Evolutionary conservation across 805 yeast species (phyloP).

Genomic region (Candida saitoana): DNA sequence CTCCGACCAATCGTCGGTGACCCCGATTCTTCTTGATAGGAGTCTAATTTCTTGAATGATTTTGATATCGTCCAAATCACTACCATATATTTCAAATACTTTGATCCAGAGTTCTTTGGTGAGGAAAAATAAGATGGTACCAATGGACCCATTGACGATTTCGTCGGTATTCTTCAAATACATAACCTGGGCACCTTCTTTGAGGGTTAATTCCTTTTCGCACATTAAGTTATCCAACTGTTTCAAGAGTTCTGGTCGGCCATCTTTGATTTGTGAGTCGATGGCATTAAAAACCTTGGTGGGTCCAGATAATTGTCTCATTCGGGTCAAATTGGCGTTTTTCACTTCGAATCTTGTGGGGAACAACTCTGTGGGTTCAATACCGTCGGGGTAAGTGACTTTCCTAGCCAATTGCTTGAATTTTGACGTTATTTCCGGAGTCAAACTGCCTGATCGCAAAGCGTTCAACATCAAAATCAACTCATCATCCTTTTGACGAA

Average conservation of each 20-base stretch:
- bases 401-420: conserved; percentile 57
- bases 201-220: conserved; percentile 56
- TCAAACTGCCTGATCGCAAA: conserved; percentile 68
- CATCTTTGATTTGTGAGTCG: conserved; percentile 23
- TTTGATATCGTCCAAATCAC: conserved; percentile 13
- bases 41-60: conserved; percentile 22
- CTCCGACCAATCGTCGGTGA: conserved; percentile 13
- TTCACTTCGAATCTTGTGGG: conserved; percentile 87
- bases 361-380: conserved; percentile 83
- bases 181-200: conserved; percentile 93
- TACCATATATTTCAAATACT: conserved; percentile 23
- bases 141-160: conserved; percentile 89
- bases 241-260: conserved; percentile 17
- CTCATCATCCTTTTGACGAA: conserved; percentile 76
- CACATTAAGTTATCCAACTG: conserved; percentile 68
- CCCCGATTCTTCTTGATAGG: conserved; percentile 21
- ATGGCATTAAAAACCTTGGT: conserved; percentile 37
- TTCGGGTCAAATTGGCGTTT: conserved; percentile 52
- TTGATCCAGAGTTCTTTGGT: conserved; percentile 18
- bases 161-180: conserved; percentile 78
- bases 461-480: conserved; percentile 78
- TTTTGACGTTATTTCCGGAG: conserved; percentile 41
- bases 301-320: conserved; percentile 44
- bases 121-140: conserved; percentile 61
- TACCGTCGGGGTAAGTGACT: conserved; percentile 62